phyloP scores from a whole-genome alignment of 768 basidiomycete genomes.

The Austroboletus festivus region DNA sequence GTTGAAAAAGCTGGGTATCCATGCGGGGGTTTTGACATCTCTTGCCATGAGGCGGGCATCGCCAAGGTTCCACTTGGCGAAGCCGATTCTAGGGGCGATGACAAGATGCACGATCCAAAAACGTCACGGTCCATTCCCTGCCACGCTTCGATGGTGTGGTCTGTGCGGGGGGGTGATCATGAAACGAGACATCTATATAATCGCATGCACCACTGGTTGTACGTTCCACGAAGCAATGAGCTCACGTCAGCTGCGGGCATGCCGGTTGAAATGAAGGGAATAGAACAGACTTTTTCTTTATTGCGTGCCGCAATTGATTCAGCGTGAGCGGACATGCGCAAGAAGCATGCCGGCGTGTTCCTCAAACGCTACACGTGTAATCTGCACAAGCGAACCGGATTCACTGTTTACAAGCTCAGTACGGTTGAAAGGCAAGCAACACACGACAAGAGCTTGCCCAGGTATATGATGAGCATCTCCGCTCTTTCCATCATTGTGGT shows the following conservation, averaged over 20 bases:
- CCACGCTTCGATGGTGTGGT: constrained; percentile 27
- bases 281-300: constrained; percentile 16
- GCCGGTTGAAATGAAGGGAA: constrained; percentile 21
- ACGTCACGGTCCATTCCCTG: constrained; percentile 26
- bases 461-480: constrained; percentile 1
- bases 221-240: constrained; percentile 17
- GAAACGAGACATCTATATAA: not conserved
- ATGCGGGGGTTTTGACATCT: constrained; percentile 30
- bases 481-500: too few relatives aligned
- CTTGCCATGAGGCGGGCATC: constrained; percentile 27
- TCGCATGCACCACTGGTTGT: too few relatives aligned
- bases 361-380: constrained; percentile 16
- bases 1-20: constrained; percentile 10
- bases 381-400: not conserved
- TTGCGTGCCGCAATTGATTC: too few relatives aligned
- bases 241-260: constrained; percentile 26
- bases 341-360: constrained; percentile 19
- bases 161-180: constrained; percentile 15
- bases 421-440: not conserved
- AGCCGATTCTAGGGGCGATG: constrained; percentile 27
- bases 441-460: not conserved
- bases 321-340: constrained; percentile 24
- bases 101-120: constrained; percentile 14
- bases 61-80: constrained; percentile 25
- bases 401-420: not conserved